Percentiles rank a stretch among this genome's conserved stretches.
phyloP scores from a whole-genome alignment of 2,329 filamentous ascomycete species.

The Sclerotiophoma versabilis region DNA sequence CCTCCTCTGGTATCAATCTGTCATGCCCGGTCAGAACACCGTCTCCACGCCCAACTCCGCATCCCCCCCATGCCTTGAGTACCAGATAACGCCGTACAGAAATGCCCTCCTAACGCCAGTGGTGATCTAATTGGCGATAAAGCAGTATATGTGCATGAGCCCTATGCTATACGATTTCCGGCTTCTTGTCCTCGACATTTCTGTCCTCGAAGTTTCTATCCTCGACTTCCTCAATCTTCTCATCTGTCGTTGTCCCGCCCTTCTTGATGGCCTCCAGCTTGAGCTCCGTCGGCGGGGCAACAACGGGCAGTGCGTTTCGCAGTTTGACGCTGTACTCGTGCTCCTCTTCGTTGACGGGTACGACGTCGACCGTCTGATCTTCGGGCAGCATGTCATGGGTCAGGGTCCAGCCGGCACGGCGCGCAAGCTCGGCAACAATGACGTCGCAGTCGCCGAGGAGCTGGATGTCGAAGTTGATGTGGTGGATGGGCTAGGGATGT shows the following conservation, averaged over 20 bases:
- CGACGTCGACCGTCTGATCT: conserved; percentile 67
- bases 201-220: too few relatives aligned
- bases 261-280: conserved; percentile 9
- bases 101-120: neutral
- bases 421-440: conserved; percentile 85
- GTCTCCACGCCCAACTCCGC: conserved; percentile 7
- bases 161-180: too few relatives aligned
- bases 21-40: too few relatives aligned
- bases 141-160: too few relatives aligned
- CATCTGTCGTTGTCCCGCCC: neutral
- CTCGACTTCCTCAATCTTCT: neutral
- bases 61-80: neutral
- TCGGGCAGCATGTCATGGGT: conserved; percentile 83
- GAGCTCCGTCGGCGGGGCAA: conserved; percentile 16
- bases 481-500: conserved; percentile 69
- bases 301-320: conserved; percentile 23
- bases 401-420: conserved; percentile 80
- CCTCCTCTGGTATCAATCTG: conserved; percentile 1
- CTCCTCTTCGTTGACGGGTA: conserved; percentile 39
- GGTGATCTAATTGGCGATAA: too few relatives aligned
- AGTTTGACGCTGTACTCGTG: conserved; percentile 42
- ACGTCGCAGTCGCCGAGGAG: conserved; percentile 94
- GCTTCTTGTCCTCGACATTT: neutral
- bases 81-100: neutral
- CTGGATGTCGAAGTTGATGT: conserved; percentile 96